Evolutionary conservation across 2,329 filamentous ascomycete species (phyloP).

Genomic region (Xylariaceae sp.): DNA sequence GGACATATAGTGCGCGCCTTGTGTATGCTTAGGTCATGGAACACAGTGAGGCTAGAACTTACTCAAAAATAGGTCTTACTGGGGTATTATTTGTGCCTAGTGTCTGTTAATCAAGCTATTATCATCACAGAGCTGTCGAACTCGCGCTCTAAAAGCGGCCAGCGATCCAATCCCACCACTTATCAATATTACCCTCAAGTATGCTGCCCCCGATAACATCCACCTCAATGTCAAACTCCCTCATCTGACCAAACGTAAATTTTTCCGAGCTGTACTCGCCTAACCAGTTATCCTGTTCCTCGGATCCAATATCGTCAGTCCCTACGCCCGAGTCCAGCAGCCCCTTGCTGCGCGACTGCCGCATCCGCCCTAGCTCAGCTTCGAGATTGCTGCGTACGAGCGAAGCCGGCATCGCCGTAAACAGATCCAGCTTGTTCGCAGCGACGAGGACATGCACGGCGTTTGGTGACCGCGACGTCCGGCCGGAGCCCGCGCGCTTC

Average conservation of each 20-base stretch:
- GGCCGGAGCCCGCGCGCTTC: conserved; percentile 66
- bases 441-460: conserved; percentile 80
- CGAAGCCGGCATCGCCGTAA: conserved; percentile 83
- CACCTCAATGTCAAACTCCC: conserved; percentile 80
- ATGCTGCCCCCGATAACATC: conserved; percentile 79
- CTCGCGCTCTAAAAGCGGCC: conserved; percentile 65
- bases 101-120: conserved; percentile 13
- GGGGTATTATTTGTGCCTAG: conserved; percentile 1
- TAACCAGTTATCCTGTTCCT: conserved; percentile 83
- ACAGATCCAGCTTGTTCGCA: conserved; percentile 95
- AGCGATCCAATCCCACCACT: conserved; percentile 92
- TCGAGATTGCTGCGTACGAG: conserved; percentile 79
- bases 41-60: no score
- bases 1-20: no score
- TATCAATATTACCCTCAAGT: conserved; percentile 70
- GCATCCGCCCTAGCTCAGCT: conserved; percentile 78
- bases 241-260: conserved; percentile 82
- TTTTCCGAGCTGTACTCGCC: conserved; percentile 78
- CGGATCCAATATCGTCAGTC: conserved; percentile 62
- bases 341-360: conserved; percentile 78
- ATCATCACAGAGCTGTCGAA: neutral
- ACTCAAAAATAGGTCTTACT: no score
- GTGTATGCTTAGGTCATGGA: no score
- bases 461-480: conserved; percentile 61
- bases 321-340: conserved; percentile 82